Evolutionary conservation across 2,329 filamentous ascomycete genomes (phyloP), one percentile per base, ranked within the genome.

Genomic region (Waltergamsia citrina): DNA sequence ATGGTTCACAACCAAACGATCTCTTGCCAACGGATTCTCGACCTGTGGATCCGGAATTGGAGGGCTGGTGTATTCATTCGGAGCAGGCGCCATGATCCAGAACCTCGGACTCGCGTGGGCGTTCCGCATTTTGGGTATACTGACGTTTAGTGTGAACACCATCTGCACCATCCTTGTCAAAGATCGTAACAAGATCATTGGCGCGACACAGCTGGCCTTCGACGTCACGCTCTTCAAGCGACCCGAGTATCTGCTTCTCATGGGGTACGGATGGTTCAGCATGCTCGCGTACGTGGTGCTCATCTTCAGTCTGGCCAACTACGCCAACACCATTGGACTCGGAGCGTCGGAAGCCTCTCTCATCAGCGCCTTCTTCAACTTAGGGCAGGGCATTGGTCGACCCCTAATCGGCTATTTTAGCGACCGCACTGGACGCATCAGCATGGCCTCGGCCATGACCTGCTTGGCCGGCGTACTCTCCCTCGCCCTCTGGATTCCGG

Each of bases 221-320:
- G 76, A 85, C 47, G 59, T 67, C 25, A 54, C 53, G 4, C 63
- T 88, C 2, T 74, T 88, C 51, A 70, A 61, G 41, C 63, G 69
- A 4, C 47, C 61, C 0, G 74, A 85, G 47, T 86, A 81, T 42
- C 51, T 78, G 18, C 59, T 86, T 3, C 62, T 85, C 10, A 53
- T 85, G 24, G 64, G 57, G 3, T 92, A 78, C 63, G 78, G 79
- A 7, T 75, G 78, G 54, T 77, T 88, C 41, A 78, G 71, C 39
- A 74, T 88, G 58, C 59, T 90, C 11, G 81, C 71, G 5, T 90
- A 90, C 46, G 68, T 84, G 18, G 79, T 85, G 5, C 65, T 87
- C n/a, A 68, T 87, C 29, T 90, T 87, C 55, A 81, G 75, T 9
- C 59, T 88, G 29, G 77, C 83, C 11, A 83, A 80, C 50, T 90